Conservation (phyloP, 495 filamentous ascomycete genomes). For the Penicillium coffeae region DNA sequence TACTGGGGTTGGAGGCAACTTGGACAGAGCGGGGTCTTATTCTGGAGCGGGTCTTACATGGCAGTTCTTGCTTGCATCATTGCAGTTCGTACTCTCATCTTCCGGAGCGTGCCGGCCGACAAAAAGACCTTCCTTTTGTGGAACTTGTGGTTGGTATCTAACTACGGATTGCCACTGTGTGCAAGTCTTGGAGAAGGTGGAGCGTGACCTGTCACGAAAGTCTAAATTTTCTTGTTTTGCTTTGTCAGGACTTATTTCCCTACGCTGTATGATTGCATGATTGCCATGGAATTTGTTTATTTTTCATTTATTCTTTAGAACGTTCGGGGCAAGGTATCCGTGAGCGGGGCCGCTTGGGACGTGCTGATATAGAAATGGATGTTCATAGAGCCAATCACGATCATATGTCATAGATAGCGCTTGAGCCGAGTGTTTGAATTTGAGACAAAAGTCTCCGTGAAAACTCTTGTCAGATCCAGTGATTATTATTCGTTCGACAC, state of each 20-base stretch:
- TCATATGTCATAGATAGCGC: background rate
- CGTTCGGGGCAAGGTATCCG: background rate
- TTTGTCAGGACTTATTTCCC: background rate
- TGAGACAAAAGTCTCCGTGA: background rate
- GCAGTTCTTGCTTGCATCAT: conserved; percentile 5
- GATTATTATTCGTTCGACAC: background rate
- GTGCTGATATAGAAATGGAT: background rate
- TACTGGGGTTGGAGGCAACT: conserved; percentile 4
- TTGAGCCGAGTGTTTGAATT: background rate
- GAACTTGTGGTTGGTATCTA: conserved; percentile 7
- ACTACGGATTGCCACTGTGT: conserved; percentile 2
- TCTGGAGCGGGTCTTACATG: conserved; percentile 1
- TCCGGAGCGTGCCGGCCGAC: conserved; percentile 1
- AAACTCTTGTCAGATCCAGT: background rate
- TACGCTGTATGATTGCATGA: background rate
- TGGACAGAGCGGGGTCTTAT: conserved; percentile 1
- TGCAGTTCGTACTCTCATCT: background rate
- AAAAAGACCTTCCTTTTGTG: conserved; percentile 4
- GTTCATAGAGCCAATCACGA: background rate
- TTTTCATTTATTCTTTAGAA: background rate
- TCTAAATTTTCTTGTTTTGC: background rate
- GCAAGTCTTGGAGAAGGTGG: background rate
- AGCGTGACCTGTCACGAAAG: background rate
- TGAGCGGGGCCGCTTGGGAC: no score
- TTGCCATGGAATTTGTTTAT: background rate